Base-by-base conservation (phyloP, 1,139 yeast species). In the Geotrichum histeridarum region DNA sequence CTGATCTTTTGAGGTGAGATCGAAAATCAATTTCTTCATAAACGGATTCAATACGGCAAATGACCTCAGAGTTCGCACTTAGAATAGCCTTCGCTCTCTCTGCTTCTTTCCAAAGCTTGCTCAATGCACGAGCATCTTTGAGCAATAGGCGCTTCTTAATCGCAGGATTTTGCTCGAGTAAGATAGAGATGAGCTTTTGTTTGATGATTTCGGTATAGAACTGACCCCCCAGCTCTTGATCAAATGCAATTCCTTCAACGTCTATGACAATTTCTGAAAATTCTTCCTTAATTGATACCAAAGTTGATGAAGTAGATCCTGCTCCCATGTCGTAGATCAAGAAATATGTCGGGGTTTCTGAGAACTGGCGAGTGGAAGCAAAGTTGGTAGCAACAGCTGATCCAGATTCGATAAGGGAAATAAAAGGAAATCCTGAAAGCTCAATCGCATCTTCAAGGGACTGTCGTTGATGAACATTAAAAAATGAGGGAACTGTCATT, bases 291-390 rank as follows among this genome's bases (percentile, higher is more conserved):
- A 83, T 74, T 1, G 93, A 82, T 54, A 91, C 82, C 35, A 93
- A 72, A 0, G 98, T 86, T 2, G 96, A 95, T 55, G 84, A 81
- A 0, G 95, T 86, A 0, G 95, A 83, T 0, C 96, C 95, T 2
- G 96, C 94, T 51, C 99, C 99, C 79, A 86, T 80, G 68, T 93
- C 99, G 68, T 84, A 89, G 35, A 94, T 78, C 53, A 90, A 68
- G 64, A 86, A 88, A 64, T 84, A 80, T 51, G 76, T 73, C 12
- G 68, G 69, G 12, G 31, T 50, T 3, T 74, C 76, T 32, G 63
- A 54, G 54, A 73, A 71, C 57, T 68, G 64, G 52, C 79, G 74
- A 22, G 76, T 77, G 42, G 84, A 76, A 17, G 80, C 77, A 67
- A 82, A 90, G 66, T 90, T 89, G 49, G 88, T 73, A 0, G 96